Base-by-base conservation (phyloP, 495 filamentous ascomycete species). In the Aspergillus coremiiformis region DNA sequence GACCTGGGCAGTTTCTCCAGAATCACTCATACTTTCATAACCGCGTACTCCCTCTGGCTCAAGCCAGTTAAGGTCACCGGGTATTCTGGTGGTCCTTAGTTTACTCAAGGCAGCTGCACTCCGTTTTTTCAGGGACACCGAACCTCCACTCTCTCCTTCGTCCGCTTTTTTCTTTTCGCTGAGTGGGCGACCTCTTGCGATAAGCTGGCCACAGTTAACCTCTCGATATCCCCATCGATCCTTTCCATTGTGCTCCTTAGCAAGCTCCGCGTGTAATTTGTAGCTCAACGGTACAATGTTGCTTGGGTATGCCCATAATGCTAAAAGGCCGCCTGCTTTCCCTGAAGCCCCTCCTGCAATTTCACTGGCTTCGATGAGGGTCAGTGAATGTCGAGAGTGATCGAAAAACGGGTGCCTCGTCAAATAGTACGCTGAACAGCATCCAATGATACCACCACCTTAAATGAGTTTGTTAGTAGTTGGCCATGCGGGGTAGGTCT, bases 371-470 rank as follows among this genome's bases (percentile, higher is more conserved):
- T 98, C 93, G 54, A 98, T 75, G 27, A 98, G 81, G 11, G 86
- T 95, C 55, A 98, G 82, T 46, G 73, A 84, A 63, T 96, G 86
- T 29, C 81, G 77, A 5, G 76, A 64, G 20, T 87, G 81, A 64
- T 93, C 78, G 69, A 85, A 98, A 20, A 80, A 81, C 10, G 88
- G 86, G 68, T 98, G 93, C 54, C 89, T 84, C 1, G 90, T 92
- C 12, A 98, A 75, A 64, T 86, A 97, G 68, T 98, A 98, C 47
- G 93, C 93, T 12, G 89, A 89, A 49, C 89, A 93, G 66, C 84
- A 87, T 59, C 93, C 93, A 61, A 98, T 95, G 50, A 98, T 90
- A 62, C 93, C 93, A 59, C 92, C 93, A 57, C 93, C 92, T 91
- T 49, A 10, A 8, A 39, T 1, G 46, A 47, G 35, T n/a, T 17